Evolutionary conservation across 1,284 basidiomycete species (phyloP).

Genomic region (Prillingera fragicola): DNA sequence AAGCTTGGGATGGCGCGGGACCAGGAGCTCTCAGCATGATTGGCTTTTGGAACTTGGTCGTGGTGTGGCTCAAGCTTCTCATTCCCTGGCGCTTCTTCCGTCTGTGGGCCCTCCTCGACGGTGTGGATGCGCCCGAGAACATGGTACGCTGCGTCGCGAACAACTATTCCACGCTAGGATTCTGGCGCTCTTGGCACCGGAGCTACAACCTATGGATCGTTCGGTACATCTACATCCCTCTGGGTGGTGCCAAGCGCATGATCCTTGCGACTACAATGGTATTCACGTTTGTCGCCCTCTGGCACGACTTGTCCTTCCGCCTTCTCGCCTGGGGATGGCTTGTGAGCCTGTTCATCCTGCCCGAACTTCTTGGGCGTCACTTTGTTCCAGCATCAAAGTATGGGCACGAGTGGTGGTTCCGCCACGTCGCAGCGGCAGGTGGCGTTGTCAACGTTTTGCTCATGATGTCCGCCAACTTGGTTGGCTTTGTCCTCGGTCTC

Average conservation of each 20-base stretch:
- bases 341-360: conserved; percentile 81
- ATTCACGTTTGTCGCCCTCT: conserved; percentile 97
- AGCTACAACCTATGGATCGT: conserved; percentile 96
- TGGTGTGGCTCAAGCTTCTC: conserved; percentile 98
- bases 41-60: conserved; percentile 93
- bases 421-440: conserved; percentile 78
- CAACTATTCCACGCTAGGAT: conserved; percentile 88
- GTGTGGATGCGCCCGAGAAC: conserved; percentile 92
- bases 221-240: conserved; percentile 90
- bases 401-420: conserved; percentile 66
- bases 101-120: conserved; percentile 84
- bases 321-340: conserved; percentile 97
- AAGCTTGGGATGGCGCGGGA: conserved; percentile 58
- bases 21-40: conserved; percentile 84
- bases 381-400: conserved; percentile 63
- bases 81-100: conserved; percentile 98
- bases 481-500: conserved; percentile 88
- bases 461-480: conserved; percentile 90
- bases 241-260: conserved; percentile 66
- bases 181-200: conserved; percentile 96
- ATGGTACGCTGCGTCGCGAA: conserved; percentile 99
- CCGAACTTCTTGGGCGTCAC: conserved; percentile 66
- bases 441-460: conserved; percentile 79
- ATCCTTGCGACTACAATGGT: conserved; percentile 69
- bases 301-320: conserved; percentile 89